Percentiles rank a stretch among this genome's conserved stretches.
Evolutionary conservation across 2,329 filamentous ascomycete genomes (phyloP).

Genomic region (Pseudocercospora musae): DNA sequence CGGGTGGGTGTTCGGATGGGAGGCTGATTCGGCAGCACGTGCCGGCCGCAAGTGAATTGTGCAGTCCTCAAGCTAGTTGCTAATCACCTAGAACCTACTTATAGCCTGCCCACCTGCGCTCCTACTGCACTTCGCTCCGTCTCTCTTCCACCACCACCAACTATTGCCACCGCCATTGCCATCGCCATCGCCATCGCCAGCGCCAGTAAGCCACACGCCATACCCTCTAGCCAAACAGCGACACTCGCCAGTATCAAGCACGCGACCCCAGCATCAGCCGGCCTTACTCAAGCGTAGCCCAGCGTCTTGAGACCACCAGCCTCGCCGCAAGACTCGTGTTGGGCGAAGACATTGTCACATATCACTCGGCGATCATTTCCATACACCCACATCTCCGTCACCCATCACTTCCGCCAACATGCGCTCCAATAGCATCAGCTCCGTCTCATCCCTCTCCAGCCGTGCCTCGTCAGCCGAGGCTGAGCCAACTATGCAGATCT

Average conservation of each 20-base stretch:
- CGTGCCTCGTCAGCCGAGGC: slow-evolving; percentile 42
- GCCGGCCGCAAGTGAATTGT: not conserved
- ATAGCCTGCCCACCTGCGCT: not conserved
- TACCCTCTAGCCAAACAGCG: not conserved
- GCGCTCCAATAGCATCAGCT: slow-evolving; percentile 43
- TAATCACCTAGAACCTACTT: not conserved
- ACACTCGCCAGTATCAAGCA: not conserved
- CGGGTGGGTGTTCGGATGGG: too few relatives aligned
- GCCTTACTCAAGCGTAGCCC: not conserved
- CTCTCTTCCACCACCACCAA: not conserved
- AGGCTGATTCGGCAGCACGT: not conserved
- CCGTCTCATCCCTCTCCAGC: slow-evolving; percentile 34
- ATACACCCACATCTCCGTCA: not conserved
- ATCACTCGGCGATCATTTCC: not conserved
- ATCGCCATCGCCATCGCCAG: too few relatives aligned
- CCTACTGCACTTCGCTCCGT: not conserved
- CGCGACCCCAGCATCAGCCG: not conserved
- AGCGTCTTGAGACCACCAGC: not conserved
- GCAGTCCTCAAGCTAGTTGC: too few relatives aligned
- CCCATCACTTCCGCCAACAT: slow-evolving; percentile 29
- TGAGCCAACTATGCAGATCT: slow-evolving; percentile 58
- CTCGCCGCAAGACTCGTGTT: not conserved
- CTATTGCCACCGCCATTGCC: not conserved
- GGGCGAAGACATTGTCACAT: not conserved
- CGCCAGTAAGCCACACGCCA: not conserved